Base-by-base conservation (phyloP, 352 stramenopile species). In the Peronosclerospora sorghi region DNA sequence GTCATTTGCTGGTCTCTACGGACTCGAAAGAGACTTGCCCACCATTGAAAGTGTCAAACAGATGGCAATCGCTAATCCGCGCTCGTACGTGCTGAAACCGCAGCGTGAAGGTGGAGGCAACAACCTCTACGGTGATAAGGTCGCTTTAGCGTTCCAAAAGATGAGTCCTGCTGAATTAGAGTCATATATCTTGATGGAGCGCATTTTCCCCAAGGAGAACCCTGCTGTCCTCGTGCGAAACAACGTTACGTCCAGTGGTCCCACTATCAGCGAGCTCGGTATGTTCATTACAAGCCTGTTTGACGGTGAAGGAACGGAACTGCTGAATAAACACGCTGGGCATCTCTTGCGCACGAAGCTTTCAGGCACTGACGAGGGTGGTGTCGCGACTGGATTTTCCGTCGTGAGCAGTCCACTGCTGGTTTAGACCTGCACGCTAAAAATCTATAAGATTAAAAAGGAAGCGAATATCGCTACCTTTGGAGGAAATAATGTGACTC, bases 91-190 rank as follows among this genome's bases (percentile, higher is more conserved):
- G 12, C 60, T 98, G 18, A 99, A 98, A 73, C 96, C 95, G 2
- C 96, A 99, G 73, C 89, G 96, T 18, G 96, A 99, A 63, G 96
- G 96, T 15, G 95, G 96, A 43, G 96, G 96, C 19, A 98, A 98
- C 65, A 98, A 98, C 49, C 68, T 97, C 36, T 99, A 98, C 56
- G 94, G 93, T 8, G 67, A 95, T 14, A 70, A 97, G 15, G 68
- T 99, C 14, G 73, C 74, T 8, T 35, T 73, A 2, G 89, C 88
- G 15, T 75, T 99, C 24, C 45, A 75, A 51, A 79, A 50, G 26
- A 78, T 92, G 62, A 78, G 56, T 1, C 58, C 64, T 0, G 52
- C 70, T 2, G 83, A 96, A 42, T 68, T 90, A 15, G 82, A 84
- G 47, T 86, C 79, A 30, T 90, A 82, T 63, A 98, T 99, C 51